Percentiles rank a stretch among this genome's conserved stretches.
These are phyloP conservation scores for Euphrasia arctica DNA, from an alignment of 305 asterid species.

Conservation along the genomic window DNA sequence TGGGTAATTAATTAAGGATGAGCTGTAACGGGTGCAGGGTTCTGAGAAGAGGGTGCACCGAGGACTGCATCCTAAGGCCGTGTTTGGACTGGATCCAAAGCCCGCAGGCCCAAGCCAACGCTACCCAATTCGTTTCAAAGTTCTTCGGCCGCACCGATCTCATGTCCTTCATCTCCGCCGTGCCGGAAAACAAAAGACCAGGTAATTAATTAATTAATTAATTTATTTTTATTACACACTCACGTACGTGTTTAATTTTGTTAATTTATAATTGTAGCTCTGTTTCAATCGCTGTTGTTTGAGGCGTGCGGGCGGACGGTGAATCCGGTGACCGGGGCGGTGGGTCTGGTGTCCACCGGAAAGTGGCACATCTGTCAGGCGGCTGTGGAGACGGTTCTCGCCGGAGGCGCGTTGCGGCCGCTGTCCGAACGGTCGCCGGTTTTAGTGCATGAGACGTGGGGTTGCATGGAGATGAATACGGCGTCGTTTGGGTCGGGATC, in stretches of 20 bases:
- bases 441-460: conserved; percentile 27
- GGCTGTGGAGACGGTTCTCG: conserved; percentile 75
- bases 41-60: conserved; percentile 71
- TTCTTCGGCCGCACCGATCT: conserved; percentile 94
- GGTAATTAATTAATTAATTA: conserved; percentile 27
- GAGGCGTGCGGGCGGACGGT: conserved; percentile 93
- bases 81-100: conserved; percentile 78
- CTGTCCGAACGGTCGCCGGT: conserved; percentile 17
- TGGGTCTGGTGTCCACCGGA: conserved; percentile 71
- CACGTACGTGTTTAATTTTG: too few species aligned
- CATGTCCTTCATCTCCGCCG: conserved; percentile 73
- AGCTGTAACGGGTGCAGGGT: conserved; percentile 96
- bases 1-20: conserved; percentile 35
- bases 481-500: conserved; percentile 43
- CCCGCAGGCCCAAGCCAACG: conserved; percentile 77
- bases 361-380: conserved; percentile 74
- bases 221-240: too few species aligned
- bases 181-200: conserved; percentile 53
- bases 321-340: conserved; percentile 89
- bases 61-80: conserved; percentile 59
- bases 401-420: conserved; percentile 51
- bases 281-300: conserved; percentile 71
- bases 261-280: conserved; percentile 31
- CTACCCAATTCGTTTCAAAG: conserved; percentile 84
- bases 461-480: conserved; percentile 28